phyloP scores from a whole-genome alignment of 73 alveolate genomes.

The Tetrahymena borealis region DNA sequence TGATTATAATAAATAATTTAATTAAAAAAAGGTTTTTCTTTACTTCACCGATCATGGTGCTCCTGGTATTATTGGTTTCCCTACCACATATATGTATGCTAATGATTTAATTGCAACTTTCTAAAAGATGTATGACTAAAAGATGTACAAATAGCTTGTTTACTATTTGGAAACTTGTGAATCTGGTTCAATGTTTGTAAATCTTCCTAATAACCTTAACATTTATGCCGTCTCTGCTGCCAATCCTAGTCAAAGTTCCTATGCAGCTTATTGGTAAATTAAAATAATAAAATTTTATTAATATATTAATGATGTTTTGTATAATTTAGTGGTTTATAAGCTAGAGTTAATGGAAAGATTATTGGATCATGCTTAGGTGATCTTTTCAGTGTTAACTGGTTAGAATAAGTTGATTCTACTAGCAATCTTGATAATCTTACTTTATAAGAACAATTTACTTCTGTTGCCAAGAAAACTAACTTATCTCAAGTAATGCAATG shows the following conservation, averaged over 20 bases:
- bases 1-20: not conserved
- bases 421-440: constrained; percentile 51
- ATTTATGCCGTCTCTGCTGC: constrained; percentile 95
- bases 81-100: constrained; percentile 66
- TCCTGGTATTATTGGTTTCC: constrained; percentile 84
- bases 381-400: constrained; percentile 91
- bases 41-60: constrained; percentile 97
- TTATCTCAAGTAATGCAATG: constrained; percentile 75
- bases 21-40: constrained; percentile 40
- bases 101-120: constrained; percentile 69
- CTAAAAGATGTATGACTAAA: constrained; percentile 68
- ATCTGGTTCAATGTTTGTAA: constrained; percentile 94
- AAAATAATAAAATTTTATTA: not conserved
- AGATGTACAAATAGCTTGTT: constrained; percentile 81
- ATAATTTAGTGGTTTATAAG: constrained; percentile 70
- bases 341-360: constrained; percentile 80
- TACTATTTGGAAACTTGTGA: constrained; percentile 97
- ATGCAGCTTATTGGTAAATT: constrained; percentile 80
- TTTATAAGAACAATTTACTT: constrained; percentile 67
- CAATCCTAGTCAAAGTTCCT: constrained; percentile 84
- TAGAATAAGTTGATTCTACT: constrained; percentile 87
- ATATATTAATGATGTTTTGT: not conserved
- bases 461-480: constrained; percentile 50
- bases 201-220: constrained; percentile 29
- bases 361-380: constrained; percentile 98